Evolutionary conservation across 2,329 filamentous ascomycete genomes (phyloP).

Genomic region (Rosellinia necatrix): DNA sequence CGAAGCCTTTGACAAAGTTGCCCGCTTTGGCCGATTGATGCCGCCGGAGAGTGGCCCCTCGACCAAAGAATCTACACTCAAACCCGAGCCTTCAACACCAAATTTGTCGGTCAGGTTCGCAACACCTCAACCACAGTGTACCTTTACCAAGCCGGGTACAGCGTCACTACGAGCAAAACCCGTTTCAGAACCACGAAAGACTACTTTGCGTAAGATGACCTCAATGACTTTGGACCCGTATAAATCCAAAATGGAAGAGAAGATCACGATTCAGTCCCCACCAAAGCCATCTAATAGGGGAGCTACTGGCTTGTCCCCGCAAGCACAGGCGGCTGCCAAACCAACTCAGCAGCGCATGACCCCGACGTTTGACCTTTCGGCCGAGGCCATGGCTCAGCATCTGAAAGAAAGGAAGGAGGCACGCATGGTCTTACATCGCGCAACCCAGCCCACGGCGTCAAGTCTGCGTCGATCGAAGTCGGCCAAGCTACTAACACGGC

Average conservation of each 20-base stretch:
- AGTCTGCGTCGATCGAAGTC: constrained; percentile 54
- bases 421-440: constrained; percentile 49
- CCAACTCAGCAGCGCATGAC: constrained; percentile 60
- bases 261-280: constrained; percentile 29
- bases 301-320: constrained; percentile 49
- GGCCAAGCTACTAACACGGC: constrained; percentile 55
- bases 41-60: constrained; percentile 23
- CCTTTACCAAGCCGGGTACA: constrained; percentile 39
- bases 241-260: constrained; percentile 35
- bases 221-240: constrained; percentile 45
- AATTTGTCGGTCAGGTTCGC: constrained; percentile 27
- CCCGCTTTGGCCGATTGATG: constrained; percentile 33
- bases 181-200: constrained; percentile 40
- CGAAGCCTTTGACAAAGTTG: constrained; percentile 52
- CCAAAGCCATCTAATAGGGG: constrained; percentile 40
- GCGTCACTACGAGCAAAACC: constrained; percentile 50
- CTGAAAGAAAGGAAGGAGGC: constrained; percentile 49
- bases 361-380: constrained; percentile 65
- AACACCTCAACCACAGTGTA: constrained; percentile 35
- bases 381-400: constrained; percentile 60
- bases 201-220: constrained; percentile 49
- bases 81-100: constrained; percentile 19
- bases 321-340: constrained; percentile 52
- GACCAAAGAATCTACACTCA: constrained; percentile 17
- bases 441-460: constrained; percentile 37